A percentile compares a stretch with the other conserved stretches of the same genome.
Evolutionary conservation across 257 asterid genomes (phyloP).

Genomic region (Solanum chaucha): DNA sequence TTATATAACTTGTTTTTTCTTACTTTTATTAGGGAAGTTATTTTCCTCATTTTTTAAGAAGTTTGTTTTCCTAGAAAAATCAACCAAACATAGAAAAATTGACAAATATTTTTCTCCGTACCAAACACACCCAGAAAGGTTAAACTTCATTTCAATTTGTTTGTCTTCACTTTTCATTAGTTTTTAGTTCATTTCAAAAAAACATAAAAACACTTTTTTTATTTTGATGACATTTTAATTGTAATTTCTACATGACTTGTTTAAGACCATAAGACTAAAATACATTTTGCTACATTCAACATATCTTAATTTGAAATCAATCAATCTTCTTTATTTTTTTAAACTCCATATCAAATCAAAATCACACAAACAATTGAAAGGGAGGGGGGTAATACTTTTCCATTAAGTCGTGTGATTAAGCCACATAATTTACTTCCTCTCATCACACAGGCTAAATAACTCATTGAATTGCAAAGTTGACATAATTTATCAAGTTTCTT

Average conservation of each 20-base stretch:
- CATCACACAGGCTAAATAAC: not conserved
- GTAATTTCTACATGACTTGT: no score
- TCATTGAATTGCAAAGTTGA: not conserved
- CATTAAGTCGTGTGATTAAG: not conserved
- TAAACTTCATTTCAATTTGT: not conserved
- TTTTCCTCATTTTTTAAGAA: no score
- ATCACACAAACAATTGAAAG: not conserved
- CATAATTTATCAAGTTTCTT: no score
- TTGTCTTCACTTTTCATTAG: not conserved
- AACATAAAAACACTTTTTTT: no score
- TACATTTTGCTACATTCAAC: no score
- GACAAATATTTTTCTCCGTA: no score
- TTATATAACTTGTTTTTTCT: no score
- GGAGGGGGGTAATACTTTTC: not conserved
- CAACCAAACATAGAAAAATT: no score
- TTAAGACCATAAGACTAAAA: no score
- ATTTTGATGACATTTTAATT: no score
- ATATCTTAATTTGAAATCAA: no score
- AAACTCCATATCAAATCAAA: not conserved
- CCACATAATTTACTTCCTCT: not conserved
- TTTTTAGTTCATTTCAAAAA: not conserved
- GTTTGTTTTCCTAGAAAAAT: not conserved
- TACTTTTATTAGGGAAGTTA: rapidly evolving
- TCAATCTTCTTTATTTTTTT: not conserved
- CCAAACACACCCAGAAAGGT: not conserved